A percentile compares a stretch with the other conserved stretches of the same genome.
Evolutionary conservation across 2,329 filamentous ascomycete genomes (phyloP).

Genomic region (Cercospora berteroae): DNA sequence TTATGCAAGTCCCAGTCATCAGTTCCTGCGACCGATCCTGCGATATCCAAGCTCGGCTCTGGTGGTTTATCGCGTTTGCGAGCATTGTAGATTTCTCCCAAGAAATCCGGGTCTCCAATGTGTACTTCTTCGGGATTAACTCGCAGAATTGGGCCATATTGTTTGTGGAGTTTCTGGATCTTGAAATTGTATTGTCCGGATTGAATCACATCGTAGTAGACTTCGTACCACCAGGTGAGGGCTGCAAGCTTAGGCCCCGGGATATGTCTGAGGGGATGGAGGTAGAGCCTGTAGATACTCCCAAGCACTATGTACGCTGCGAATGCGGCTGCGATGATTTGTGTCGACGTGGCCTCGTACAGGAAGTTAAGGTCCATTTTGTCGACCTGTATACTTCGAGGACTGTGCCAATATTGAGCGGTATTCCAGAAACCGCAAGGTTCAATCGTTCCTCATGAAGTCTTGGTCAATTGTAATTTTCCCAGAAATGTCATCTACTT

Average conservation of each 20-base stretch:
- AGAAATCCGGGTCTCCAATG: constrained; percentile 14
- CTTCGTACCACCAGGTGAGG: constrained; percentile 29
- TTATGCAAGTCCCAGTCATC: constrained; percentile 14
- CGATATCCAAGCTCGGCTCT: constrained; percentile 11
- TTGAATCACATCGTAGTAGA: constrained; percentile 20
- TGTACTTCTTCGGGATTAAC: constrained; percentile 19
- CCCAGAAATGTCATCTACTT: neutral
- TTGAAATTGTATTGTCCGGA: constrained; percentile 20
- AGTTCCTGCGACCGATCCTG: constrained; percentile 6
- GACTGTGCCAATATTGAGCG: neutral
- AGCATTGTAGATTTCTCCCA: constrained; percentile 11
- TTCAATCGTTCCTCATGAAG: neutral
- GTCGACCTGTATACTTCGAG: neutral
- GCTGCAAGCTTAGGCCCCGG: constrained; percentile 40
- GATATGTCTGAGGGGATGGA: constrained; percentile 36
- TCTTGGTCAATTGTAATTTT: neutral
- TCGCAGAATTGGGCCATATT: constrained; percentile 14
- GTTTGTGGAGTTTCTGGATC: constrained; percentile 10
- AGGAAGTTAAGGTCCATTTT: constrained; percentile 2
- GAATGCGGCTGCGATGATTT: neutral
- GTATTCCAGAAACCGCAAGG: neutral
- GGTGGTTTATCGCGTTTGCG: constrained; percentile 10
- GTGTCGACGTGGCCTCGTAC: neutral
- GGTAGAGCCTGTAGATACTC: constrained; percentile 32
- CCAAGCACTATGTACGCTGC: neutral